A percentile compares a stretch with the other conserved stretches of the same genome.
phyloP scores from a whole-genome alignment of 257 asterid species.

The Nicotiana paniculata region DNA sequence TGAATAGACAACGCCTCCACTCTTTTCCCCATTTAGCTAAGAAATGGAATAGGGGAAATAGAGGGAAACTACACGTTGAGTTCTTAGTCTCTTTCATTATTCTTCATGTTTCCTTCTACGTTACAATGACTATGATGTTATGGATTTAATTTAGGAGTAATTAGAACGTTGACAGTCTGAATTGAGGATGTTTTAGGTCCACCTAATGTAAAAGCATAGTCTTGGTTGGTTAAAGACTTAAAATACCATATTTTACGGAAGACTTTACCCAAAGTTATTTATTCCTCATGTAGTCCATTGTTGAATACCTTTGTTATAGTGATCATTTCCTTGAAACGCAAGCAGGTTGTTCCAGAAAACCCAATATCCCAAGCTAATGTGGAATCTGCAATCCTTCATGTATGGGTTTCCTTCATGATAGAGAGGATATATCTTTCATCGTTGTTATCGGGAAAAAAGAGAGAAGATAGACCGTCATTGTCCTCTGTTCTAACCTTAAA shows the following conservation, averaged over 20 bases:
- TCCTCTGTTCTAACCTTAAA: background rate
- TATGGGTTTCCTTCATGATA: background rate
- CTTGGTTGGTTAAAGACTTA: background rate
- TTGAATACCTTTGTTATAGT: background rate
- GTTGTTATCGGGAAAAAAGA: too few relatives aligned
- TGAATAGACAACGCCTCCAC: background rate
- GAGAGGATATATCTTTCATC: background rate
- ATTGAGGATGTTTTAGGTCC: background rate
- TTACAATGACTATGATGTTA: background rate
- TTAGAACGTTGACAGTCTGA: background rate
- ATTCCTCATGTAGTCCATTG: background rate
- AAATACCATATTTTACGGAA: background rate
- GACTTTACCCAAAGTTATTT: background rate
- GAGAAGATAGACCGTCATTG: background rate
- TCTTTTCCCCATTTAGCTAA: background rate
- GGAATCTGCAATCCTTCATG: slow-evolving; percentile 13
- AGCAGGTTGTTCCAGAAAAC: slow-evolving; percentile 37
- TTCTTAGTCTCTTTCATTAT: too few relatives aligned
- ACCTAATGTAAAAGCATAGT: background rate
- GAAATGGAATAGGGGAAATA: background rate
- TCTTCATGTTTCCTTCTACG: too few relatives aligned
- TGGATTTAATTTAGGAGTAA: background rate
- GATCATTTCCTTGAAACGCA: too few relatives aligned
- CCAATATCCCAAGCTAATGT: slow-evolving; percentile 28
- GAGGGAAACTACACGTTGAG: background rate